Conservation (phyloP, 2,329 filamentous ascomycete genomes). For the Chrysoporthe austroafricana region DNA sequence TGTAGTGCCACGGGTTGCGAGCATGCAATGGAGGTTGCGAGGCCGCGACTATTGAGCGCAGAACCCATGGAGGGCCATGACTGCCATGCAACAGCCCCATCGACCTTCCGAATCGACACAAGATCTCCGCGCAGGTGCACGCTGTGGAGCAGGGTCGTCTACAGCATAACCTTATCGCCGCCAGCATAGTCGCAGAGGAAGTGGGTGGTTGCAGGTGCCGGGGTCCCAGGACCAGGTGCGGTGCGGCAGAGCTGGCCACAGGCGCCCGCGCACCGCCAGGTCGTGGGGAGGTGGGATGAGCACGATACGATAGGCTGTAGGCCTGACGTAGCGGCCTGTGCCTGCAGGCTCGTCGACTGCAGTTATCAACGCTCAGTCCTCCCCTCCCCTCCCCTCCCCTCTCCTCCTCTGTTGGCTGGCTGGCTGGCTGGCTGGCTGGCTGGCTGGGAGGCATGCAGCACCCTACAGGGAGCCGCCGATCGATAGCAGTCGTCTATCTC, state of each 20-base stretch:
- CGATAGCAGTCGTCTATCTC: not conserved
- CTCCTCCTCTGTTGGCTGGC: too few relatives aligned
- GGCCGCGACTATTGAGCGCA: slow-evolving; percentile 7
- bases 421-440: too few relatives aligned
- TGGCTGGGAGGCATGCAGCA: not conserved
- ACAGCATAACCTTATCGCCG: slow-evolving; percentile 11
- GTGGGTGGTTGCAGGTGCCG: not conserved
- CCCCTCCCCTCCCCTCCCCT: not conserved
- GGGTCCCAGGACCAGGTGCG: not conserved
- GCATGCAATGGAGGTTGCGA: not conserved
- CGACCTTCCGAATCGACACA: slow-evolving; percentile 22
- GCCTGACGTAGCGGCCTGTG: not conserved
- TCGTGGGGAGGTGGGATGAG: not conserved
- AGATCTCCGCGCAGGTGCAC: slow-evolving; percentile 18
- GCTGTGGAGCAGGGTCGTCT: not conserved
- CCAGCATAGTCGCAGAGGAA: not conserved
- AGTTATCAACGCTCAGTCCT: not conserved
- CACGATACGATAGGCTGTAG: not conserved
- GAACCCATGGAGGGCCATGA: not conserved
- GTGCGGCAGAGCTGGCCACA: not conserved
- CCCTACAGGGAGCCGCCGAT: not conserved
- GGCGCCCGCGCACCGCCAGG: not conserved
- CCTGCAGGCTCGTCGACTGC: not conserved
- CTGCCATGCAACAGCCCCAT: slow-evolving; percentile 1
- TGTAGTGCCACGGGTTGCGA: not conserved